phyloP scores from a whole-genome alignment of 1,284 basidiomycete genomes.

The Agaricales sp. region DNA sequence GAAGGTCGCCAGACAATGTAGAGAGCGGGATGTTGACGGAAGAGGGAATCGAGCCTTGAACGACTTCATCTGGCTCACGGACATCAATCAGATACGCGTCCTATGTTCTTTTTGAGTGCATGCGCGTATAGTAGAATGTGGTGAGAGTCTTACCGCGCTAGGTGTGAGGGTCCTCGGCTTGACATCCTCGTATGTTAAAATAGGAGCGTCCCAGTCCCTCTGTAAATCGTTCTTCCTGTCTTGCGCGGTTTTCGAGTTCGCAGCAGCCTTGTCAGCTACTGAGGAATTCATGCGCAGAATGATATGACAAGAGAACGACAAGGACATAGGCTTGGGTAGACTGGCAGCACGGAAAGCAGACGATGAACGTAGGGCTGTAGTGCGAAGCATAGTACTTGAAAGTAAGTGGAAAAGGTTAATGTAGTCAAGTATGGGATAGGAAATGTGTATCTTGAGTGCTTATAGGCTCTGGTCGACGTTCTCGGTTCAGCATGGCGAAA shows the following conservation, averaged over 20 bases:
- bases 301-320: not conserved
- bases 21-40: slow-evolving; percentile 91
- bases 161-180: slow-evolving; percentile 79
- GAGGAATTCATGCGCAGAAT: not conserved
- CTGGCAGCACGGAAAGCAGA: not conserved
- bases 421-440: no score
- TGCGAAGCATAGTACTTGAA: not conserved
- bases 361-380: not conserved
- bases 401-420: no score
- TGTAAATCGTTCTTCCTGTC: slow-evolving; percentile 12
- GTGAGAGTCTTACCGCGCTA: slow-evolving; percentile 48
- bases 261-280: no score
- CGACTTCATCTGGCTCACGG: slow-evolving; percentile 88
- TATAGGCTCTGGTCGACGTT: no score
- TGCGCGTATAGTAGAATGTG: slow-evolving; percentile 1
- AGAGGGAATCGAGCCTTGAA: slow-evolving; percentile 92
- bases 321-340: not conserved
- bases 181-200: slow-evolving; percentile 75
- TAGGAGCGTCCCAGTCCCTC: slow-evolving; percentile 60
- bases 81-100: slow-evolving; percentile 85
- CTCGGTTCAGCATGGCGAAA: no score
- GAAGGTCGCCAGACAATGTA: slow-evolving; percentile 61
- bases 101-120: slow-evolving; percentile 26
- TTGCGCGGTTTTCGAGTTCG: not conserved
- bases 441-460: no score